These are phyloP conservation scores for Nasturtium officinale DNA, from an alignment of 345 rosid species.

Conservation along the genomic window DNA sequence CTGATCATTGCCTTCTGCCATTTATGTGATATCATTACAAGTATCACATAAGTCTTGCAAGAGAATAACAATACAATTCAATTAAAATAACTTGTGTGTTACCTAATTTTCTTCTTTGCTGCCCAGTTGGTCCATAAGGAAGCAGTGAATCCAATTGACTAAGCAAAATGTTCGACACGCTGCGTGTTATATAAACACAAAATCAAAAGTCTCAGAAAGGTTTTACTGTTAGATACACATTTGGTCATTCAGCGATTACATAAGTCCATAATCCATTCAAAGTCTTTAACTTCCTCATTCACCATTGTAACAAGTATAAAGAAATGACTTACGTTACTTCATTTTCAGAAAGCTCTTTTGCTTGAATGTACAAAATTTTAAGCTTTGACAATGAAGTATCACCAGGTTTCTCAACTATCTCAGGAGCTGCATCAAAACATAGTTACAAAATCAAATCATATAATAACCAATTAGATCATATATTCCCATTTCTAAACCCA, in stretches of 20 bases:
- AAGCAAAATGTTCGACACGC: slow-evolving; percentile 55
- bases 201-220: background rate
- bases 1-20: slow-evolving; percentile 74
- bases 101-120: slow-evolving; percentile 74
- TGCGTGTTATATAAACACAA: slow-evolving; percentile 41
- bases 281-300: background rate
- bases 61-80: slow-evolving; percentile 10
- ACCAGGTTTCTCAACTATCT: slow-evolving; percentile 81
- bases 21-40: slow-evolving; percentile 33
- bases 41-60: background rate
- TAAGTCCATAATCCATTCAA: background rate
- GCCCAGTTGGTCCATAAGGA: slow-evolving; percentile 67
- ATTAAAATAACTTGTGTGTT: background rate
- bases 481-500: background rate
- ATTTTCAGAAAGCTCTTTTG: slow-evolving; percentile 72
- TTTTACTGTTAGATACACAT: background rate
- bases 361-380: slow-evolving; percentile 55
- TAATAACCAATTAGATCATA: background rate
- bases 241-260: background rate
- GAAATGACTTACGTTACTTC: slow-evolving; percentile 63
- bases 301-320: slow-evolving; percentile 7
- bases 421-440: slow-evolving; percentile 64
- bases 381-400: slow-evolving; percentile 66
- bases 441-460: slow-evolving; percentile 9
- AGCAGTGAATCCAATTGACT: slow-evolving; percentile 67